These are phyloP conservation scores for Auxenochlorella pyrenoidosa DNA, from an alignment of 139 green algal genomes.

Conservation along the genomic window DNA sequence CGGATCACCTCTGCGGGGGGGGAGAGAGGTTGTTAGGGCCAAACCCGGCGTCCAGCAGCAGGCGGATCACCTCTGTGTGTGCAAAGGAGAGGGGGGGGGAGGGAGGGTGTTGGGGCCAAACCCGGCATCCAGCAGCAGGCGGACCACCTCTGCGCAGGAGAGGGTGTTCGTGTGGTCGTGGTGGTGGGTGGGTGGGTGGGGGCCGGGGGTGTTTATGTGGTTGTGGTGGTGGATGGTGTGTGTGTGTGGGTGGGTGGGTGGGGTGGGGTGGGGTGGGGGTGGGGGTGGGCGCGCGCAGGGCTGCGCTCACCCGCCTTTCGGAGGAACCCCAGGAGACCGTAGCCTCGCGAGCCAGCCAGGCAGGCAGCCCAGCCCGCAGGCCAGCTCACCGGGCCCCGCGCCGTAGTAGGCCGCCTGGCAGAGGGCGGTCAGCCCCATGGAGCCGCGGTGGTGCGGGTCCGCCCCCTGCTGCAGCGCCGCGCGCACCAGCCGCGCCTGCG, in stretches of 20 bases:
- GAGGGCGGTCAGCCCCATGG: neutral
- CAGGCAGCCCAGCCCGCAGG: neutral
- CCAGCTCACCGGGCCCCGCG: neutral
- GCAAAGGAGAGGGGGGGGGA: too few species aligned
- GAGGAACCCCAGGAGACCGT: neutral
- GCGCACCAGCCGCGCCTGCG: neutral
- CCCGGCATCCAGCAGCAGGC: neutral
- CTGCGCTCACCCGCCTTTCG: too few species aligned
- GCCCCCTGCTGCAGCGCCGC: neutral
- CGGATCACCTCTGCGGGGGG: neutral
- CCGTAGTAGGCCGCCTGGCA: conserved; percentile 16
- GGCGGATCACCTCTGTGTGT: neutral
- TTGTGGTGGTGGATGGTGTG: neutral
- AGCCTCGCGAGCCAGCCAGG: neutral
- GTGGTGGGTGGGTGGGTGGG: neutral
- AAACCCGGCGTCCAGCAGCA: neutral
- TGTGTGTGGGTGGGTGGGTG: too few species aligned
- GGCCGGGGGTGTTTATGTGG: neutral
- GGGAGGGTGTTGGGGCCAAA: neutral
- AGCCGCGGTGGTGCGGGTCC: neutral
- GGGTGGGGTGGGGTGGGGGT: neutral
- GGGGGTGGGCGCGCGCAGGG: too few species aligned
- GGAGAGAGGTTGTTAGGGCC: neutral
- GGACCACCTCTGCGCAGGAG: too few species aligned
- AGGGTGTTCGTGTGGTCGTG: too few species aligned